phyloP scores from a whole-genome alignment of 1,139 yeast genomes.

The Scheffersomyces quercinus region DNA sequence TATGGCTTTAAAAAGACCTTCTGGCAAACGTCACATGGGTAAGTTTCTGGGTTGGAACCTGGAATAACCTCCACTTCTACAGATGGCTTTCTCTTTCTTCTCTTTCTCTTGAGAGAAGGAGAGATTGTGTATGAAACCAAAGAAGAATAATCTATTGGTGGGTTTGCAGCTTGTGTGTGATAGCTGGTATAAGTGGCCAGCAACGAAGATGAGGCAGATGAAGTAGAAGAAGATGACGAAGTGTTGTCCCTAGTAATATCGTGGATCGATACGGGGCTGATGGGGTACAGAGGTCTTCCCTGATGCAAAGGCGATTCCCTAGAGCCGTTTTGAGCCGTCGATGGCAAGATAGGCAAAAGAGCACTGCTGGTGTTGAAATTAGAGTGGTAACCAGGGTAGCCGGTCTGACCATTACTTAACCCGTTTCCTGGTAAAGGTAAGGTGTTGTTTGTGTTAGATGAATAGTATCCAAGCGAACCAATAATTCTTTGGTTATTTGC shows the following conservation, averaged over 20 bases:
- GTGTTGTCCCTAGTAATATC: background rate
- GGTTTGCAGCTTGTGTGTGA: conserved; percentile 1
- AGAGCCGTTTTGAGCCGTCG: background rate
- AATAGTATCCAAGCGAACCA: conserved; percentile 5
- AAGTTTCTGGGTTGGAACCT: conserved; percentile 14
- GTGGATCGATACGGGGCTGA: conserved; percentile 1
- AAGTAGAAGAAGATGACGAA: background rate
- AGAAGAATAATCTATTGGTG: conserved; percentile 36
- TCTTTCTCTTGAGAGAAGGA: conserved; percentile 36
- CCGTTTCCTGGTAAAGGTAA: background rate
- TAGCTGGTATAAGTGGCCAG: background rate
- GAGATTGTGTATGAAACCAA: conserved; percentile 39
- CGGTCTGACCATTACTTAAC: background rate
- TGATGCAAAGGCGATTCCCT: background rate
- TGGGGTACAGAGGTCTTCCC: background rate
- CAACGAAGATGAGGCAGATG: background rate
- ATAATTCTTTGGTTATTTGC: conserved; percentile 3
- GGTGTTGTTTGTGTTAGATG: conserved; percentile 1
- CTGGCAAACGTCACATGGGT: conserved; percentile 48
- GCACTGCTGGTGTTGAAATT: background rate
- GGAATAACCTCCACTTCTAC: background rate
- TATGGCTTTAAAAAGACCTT: conserved; percentile 56
- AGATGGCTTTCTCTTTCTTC: conserved; percentile 19
- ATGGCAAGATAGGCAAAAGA: background rate
- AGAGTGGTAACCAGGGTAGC: background rate